Base-by-base conservation (phyloP, 2,329 filamentous ascomycete species). In the Beauveria sp. region DNA sequence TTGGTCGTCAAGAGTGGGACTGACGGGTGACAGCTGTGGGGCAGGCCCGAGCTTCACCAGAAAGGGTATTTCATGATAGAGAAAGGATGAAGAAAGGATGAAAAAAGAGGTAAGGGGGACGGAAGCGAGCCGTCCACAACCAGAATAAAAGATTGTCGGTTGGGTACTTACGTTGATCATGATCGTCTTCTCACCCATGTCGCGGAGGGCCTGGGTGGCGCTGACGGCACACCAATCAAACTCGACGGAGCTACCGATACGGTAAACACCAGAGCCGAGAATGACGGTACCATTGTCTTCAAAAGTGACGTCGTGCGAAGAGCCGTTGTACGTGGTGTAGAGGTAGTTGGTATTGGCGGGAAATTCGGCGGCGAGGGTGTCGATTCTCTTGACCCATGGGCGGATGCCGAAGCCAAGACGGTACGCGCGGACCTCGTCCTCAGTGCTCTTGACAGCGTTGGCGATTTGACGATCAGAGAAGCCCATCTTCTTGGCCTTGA, bases 141-240 rank as follows among this genome's bases (percentile, higher is more conserved):
- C 34, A 16, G 34, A 38, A 38, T 38, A 1, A 38, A 10, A 12
- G 18, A 45, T 42, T 5, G n/a, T 1, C 4, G 5, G 30, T 30
- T 22, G 56, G 5, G 18, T 22, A 77, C 80, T 81, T 76, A 84
- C 81, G 71, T 98, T 98, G 71, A 99, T 95, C 91, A 98, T 96
- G 62, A 96, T 86, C 34, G 95, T 98, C 86, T 97, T 97, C 81
- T 96, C 89, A 67, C 92, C 93, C 81, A 96, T 91, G 64, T 88
- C 81, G 69, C 87, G 86, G 65, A 98, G 82, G 47, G 91, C 90
- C 65, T 91, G 83, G 12, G 92, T 93, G 65, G 92, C 90, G 70
- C 92, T 95, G 64, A 97, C 92, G 65, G 93, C 92, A 74, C 93
- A 98, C 93, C 93, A 98, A 77, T 99, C 93, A 72, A 99, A 99